phyloP scores from a whole-genome alignment of 148 eudicot species.

The Diospyros lotus region DNA sequence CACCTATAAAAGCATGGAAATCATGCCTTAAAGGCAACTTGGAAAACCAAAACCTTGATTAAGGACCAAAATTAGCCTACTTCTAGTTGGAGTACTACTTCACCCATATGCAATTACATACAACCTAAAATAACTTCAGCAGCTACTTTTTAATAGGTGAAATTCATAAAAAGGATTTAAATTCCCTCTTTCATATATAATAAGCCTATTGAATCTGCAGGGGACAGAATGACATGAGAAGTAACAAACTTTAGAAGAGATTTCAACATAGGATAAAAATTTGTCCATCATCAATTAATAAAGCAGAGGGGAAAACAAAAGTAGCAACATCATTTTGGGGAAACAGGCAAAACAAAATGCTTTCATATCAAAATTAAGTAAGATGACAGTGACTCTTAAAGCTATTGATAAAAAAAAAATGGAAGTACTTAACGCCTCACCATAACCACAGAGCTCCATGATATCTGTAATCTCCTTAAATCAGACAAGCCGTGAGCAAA shows the following conservation, averaged over 20 bases:
- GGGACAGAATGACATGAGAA: not conserved
- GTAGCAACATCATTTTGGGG: not conserved
- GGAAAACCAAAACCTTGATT: not conserved
- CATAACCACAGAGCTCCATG: conserved; percentile 60
- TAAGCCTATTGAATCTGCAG: not conserved
- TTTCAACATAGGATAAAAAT: not conserved
- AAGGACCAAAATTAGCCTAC: not conserved
- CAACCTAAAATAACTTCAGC: not conserved
- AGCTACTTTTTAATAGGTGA: not conserved
- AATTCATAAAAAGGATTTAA: not conserved
- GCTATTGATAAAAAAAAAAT: not conserved
- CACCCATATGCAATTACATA: not conserved
- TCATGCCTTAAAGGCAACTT: not conserved
- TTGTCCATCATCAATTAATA: not conserved
- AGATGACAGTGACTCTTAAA: not conserved
- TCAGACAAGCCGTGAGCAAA: conserved; percentile 37
- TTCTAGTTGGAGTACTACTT: not conserved
- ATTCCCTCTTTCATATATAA: not conserved
- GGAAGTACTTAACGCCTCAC: conserved; percentile 31
- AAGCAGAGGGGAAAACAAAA: not conserved
- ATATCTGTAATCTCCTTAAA: conserved; percentile 32
- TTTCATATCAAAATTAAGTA: not conserved
- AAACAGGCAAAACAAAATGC: not conserved
- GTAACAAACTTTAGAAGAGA: not conserved
- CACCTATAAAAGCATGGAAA: not conserved